Evolutionary conservation across 345 rosid genomes (phyloP).

Genomic region (Carallia pectinifolia): DNA sequence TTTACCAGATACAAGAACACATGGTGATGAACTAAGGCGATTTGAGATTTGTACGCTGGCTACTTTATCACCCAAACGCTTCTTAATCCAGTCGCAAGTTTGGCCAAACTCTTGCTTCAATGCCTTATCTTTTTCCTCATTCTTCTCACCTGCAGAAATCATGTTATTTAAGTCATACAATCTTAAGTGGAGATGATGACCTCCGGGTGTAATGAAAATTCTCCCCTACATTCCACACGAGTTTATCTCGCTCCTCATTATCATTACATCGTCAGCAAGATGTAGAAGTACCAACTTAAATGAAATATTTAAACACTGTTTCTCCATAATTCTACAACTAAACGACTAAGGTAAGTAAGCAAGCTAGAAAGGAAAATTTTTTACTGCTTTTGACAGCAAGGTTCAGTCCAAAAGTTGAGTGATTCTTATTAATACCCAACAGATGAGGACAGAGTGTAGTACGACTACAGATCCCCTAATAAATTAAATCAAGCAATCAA

Average conservation of each 20-base stretch:
- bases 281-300: neutral
- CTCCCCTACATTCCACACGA: too few relatives aligned
- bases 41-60: conserved; percentile 88
- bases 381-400: neutral
- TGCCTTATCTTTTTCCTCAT: conserved; percentile 80
- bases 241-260: too few relatives aligned
- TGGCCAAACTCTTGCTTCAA: conserved; percentile 77
- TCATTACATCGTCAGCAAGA: too few relatives aligned
- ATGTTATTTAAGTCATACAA: conserved; percentile 14
- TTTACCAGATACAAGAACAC: conserved; percentile 91
- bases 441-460: neutral
- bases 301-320: neutral
- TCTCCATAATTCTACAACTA: neutral
- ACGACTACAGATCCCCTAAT: neutral
- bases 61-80: conserved; percentile 78
- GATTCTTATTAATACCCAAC: neutral
- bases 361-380: neutral
- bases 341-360: neutral
- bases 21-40: conserved; percentile 90
- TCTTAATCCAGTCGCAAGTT: conserved; percentile 98
- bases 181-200: neutral
- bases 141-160: conserved; percentile 66
- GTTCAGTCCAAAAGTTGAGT: neutral
- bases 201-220: neutral
- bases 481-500: neutral